A percentile compares a stretch with the other conserved stretches of the same genome.
Evolutionary conservation across 805 yeast species (phyloP).

Genomic region (Brettanomyces custersianus): DNA sequence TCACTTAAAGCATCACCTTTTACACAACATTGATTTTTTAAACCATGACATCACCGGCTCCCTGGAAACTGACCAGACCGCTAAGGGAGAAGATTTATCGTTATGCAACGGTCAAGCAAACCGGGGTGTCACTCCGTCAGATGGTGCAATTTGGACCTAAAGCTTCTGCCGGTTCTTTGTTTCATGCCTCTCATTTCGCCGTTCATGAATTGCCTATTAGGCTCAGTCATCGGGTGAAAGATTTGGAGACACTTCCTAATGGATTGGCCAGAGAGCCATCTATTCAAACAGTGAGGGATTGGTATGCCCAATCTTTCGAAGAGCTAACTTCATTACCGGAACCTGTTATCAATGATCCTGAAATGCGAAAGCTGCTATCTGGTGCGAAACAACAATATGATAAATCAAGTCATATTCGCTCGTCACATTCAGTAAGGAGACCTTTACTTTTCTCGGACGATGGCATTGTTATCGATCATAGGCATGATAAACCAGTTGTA

Average conservation of each 20-base stretch:
- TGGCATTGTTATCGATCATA: conserved; percentile 29
- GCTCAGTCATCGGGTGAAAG: conserved; percentile 78
- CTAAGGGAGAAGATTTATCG: conserved; percentile 48
- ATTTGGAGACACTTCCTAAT: conserved; percentile 70
- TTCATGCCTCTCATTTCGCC: conserved; percentile 75
- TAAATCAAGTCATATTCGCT: neutral
- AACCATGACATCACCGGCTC: conserved; percentile 7
- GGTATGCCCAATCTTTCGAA: conserved; percentile 89
- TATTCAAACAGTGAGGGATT: conserved; percentile 65
- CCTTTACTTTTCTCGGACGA: conserved; percentile 35
- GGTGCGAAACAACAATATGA: neutral
- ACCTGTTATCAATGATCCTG: conserved; percentile 30
- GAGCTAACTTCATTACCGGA: conserved; percentile 60
- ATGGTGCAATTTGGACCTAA: conserved; percentile 87
- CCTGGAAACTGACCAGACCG: conserved; percentile 40
- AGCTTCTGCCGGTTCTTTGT: conserved; percentile 71
- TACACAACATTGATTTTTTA: neutral
- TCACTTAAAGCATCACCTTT: too few species aligned
- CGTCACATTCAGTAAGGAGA: conserved; percentile 5
- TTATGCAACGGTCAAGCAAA: conserved; percentile 69
- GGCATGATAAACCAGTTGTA: conserved; percentile 7
- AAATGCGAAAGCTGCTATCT: conserved; percentile 3
- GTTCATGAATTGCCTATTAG: conserved; percentile 84
- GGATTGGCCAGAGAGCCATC: conserved; percentile 68
- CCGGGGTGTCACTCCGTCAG: conserved; percentile 76